Base-by-base conservation (phyloP, 768 basidiomycete species). In the Mycena albidolilacea region DNA sequence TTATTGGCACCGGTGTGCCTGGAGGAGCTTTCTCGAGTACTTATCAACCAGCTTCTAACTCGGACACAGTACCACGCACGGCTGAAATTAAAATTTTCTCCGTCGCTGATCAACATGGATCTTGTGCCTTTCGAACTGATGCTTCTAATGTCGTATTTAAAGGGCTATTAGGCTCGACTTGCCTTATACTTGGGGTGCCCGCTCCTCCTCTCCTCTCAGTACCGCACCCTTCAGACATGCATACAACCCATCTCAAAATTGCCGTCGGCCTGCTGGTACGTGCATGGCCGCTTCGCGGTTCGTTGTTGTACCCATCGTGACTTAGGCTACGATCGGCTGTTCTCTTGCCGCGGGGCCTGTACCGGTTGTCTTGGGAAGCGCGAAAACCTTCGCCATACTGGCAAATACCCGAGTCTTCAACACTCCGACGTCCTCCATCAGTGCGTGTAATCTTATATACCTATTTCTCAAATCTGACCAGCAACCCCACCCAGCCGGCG, bases 341-440 rank as follows among this genome's bases (percentile, higher is more conserved):
- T 35, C 55, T 37, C 55, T 57, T 57, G 67, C 67, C 14, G 67
- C 67, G 9, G 67, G 67, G 15, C 67, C 67, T 5, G 67, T 48
- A 1, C 59, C 67, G 15, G 58, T 69, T 54, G 9, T 60, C 9
- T 30, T 69, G 38, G 59, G 67, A 61, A 61, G 35, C 21, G 67
- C 58, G 6, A 38, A 9, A 52, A 50, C 11, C 23, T 69, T 69
- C 10, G 67, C 67, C 7, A 61, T 69, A 14, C 59, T 69, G 7
- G 59, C 67, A 10, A 50, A 50, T 37, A 61, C 67, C 9, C 30
- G 48, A 15, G 67, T 69, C 5, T 60, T 46, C 48, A 52, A 14
- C 44, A 30, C 37, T 37, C 59, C 67, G 7, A 41, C 38, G 19
- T 69, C 67, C 59, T 21, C 48, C 46, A 19, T 69, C 59, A 21